These are phyloP conservation scores for Trichophyton verrucosum DNA, from an alignment of 2,329 filamentous ascomycete genomes.

Conservation along the genomic window DNA sequence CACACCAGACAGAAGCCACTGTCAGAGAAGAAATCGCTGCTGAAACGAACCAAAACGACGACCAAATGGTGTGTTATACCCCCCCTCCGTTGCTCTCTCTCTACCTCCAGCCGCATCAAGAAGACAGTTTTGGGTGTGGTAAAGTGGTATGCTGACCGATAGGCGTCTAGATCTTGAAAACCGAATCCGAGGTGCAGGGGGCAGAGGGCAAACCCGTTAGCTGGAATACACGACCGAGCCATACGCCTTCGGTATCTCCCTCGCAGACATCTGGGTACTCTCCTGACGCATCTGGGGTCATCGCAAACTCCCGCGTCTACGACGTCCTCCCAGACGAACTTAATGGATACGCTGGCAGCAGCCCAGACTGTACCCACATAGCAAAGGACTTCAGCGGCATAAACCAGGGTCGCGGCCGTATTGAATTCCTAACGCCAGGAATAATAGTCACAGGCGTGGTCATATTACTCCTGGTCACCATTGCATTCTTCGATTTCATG, in stretches of 20 bases:
- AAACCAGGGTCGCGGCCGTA: neutral
- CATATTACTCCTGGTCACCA: neutral
- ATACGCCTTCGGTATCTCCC: neutral
- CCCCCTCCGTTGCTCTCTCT: neutral
- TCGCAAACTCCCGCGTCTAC: neutral
- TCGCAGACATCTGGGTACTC: neutral
- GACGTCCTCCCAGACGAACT: neutral
- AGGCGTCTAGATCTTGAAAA: neutral
- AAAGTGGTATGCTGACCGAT: neutral
- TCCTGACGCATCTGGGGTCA: neutral
- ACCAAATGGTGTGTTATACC: neutral
- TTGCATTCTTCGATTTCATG: neutral
- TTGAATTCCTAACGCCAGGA: neutral
- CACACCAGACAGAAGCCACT: neutral
- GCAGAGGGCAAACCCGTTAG: neutral
- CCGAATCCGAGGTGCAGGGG: neutral
- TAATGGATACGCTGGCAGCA: neutral
- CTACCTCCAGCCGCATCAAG: neutral
- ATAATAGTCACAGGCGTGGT: neutral
- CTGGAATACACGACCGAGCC: neutral
- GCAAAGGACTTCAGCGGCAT: neutral
- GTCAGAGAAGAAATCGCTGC: neutral
- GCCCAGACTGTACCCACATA: neutral
- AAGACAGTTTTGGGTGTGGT: neutral
- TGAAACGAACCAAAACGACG: neutral